Conservation (phyloP, 129 eudicot species). For the Chrysanthemum makinoi region DNA sequence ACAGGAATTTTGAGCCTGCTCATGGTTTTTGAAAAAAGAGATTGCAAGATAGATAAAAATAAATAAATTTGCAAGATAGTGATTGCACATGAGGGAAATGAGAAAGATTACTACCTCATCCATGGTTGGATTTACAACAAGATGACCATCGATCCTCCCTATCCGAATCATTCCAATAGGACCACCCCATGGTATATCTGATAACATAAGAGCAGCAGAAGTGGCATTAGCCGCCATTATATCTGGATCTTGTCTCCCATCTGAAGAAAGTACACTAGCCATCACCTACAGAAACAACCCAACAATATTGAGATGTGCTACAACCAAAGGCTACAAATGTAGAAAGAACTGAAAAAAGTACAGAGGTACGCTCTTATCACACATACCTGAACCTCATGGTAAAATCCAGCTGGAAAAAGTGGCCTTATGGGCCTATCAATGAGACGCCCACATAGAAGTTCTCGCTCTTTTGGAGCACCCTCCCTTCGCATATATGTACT, state of each 20-base stretch:
- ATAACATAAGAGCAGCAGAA: slow-evolving; percentile 96
- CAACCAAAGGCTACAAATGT: background rate
- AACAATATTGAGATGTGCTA: slow-evolving; percentile 1
- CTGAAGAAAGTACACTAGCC: slow-evolving; percentile 96
- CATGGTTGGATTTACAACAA: slow-evolving; percentile 86
- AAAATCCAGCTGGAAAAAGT: slow-evolving; percentile 91
- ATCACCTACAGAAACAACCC: slow-evolving; percentile 48
- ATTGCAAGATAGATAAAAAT: too few species aligned
- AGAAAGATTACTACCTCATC: slow-evolving; percentile 66
- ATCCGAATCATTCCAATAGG: slow-evolving; percentile 96
- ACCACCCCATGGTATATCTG: slow-evolving; percentile 98
- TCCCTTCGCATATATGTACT: slow-evolving; percentile 91
- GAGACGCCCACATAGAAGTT: slow-evolving; percentile 85
- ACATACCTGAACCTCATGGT: slow-evolving; percentile 81
- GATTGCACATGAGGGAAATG: background rate
- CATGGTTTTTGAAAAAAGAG: too few species aligned
- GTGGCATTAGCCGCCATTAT: slow-evolving; percentile 98
- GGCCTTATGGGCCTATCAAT: slow-evolving; percentile 96
- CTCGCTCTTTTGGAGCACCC: slow-evolving; percentile 98
- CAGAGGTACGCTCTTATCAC: slow-evolving; percentile 5
- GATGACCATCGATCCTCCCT: slow-evolving; percentile 84
- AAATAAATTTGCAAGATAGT: background rate
- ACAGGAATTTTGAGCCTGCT: background rate
- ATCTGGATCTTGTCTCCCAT: slow-evolving; percentile 99
- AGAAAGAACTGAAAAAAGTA: background rate